Evolutionary conservation across 2,329 filamentous ascomycete genomes (phyloP).

Genomic region (Macrophomina tecta): DNA sequence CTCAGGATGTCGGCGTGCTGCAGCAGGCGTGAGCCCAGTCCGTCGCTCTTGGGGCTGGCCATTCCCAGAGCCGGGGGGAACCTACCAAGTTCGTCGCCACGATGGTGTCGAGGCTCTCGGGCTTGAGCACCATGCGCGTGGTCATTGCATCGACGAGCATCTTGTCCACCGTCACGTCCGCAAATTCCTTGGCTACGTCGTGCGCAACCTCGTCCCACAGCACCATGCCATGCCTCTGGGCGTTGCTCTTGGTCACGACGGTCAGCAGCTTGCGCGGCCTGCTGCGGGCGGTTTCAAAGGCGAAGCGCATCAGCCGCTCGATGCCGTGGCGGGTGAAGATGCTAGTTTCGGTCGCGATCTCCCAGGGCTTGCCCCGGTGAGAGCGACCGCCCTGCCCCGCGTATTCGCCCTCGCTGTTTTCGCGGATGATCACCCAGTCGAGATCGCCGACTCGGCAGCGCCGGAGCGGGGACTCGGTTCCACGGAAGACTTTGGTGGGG

Average conservation of each 20-base stretch:
- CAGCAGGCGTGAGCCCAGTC: too few species aligned
- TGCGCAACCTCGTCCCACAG: slow-evolving; percentile 69
- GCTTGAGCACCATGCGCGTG: slow-evolving; percentile 66
- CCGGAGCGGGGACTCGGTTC: slow-evolving; percentile 63
- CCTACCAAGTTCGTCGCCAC: slow-evolving; percentile 65
- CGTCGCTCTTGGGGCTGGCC: not conserved
- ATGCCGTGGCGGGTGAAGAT: slow-evolving; percentile 68
- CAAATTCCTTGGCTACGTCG: slow-evolving; percentile 62
- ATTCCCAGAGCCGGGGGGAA: not conserved
- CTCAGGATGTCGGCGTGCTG: slow-evolving; percentile 69
- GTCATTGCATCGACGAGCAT: slow-evolving; percentile 74
- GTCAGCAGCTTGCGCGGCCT: slow-evolving; percentile 65
- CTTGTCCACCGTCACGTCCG: slow-evolving; percentile 67
- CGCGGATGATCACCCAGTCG: slow-evolving; percentile 70
- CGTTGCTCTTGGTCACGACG: slow-evolving; percentile 70
- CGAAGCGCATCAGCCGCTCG: slow-evolving; percentile 66
- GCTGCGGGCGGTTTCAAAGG: slow-evolving; percentile 65
- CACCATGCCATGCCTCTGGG: slow-evolving; percentile 70
- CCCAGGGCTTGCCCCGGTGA: slow-evolving; percentile 64
- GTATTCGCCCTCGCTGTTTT: slow-evolving; percentile 72
- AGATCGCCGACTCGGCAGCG: slow-evolving; percentile 61
- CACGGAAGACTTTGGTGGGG: slow-evolving; percentile 66
- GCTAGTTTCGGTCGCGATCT: slow-evolving; percentile 66
- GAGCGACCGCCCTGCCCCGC: slow-evolving; percentile 69
- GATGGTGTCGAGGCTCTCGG: slow-evolving; percentile 65